phyloP scores from a whole-genome alignment of 345 rosid genomes.

The Alliaria petiolata region DNA sequence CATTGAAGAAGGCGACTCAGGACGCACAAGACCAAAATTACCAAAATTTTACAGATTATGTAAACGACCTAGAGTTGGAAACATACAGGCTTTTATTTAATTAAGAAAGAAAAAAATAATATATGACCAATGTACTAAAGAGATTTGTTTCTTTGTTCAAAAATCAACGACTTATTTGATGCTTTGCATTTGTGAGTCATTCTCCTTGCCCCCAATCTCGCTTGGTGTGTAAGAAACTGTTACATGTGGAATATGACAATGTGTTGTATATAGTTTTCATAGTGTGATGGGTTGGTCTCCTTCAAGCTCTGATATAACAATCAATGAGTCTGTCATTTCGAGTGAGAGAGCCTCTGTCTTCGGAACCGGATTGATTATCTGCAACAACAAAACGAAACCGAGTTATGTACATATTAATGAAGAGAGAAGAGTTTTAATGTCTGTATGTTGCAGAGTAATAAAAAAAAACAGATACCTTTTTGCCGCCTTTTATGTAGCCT shows the following conservation, averaged over 20 bases:
- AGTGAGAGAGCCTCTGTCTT: slow-evolving; percentile 65
- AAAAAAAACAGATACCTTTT: slow-evolving; percentile 45
- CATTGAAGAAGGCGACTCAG: too few species aligned
- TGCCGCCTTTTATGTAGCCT: slow-evolving; percentile 73
- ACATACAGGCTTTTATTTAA: too few species aligned
- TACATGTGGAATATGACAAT: slow-evolving; percentile 4
- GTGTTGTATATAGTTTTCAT: background rate
- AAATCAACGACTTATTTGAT: slow-evolving; percentile 13
- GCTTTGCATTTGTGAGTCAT: background rate
- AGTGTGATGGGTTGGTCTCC: slow-evolving; percentile 41
- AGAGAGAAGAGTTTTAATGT: background rate
- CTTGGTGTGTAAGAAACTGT: slow-evolving; percentile 9
- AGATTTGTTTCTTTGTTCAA: background rate
- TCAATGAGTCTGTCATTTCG: slow-evolving; percentile 54
- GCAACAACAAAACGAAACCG: slow-evolving; percentile 15
- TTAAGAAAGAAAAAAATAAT: background rate
- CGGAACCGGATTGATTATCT: slow-evolving; percentile 77
- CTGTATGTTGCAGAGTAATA: background rate
- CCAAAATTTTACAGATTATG: too few species aligned
- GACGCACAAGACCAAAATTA: too few species aligned
- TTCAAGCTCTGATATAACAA: slow-evolving; percentile 93
- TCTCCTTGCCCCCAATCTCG: background rate
- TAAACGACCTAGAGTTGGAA: too few species aligned
- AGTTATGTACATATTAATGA: background rate
- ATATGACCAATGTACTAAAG: background rate